Base-by-base conservation (phyloP, 192 early-diverging fungal genomes). In the Linnemannia hyalina region DNA sequence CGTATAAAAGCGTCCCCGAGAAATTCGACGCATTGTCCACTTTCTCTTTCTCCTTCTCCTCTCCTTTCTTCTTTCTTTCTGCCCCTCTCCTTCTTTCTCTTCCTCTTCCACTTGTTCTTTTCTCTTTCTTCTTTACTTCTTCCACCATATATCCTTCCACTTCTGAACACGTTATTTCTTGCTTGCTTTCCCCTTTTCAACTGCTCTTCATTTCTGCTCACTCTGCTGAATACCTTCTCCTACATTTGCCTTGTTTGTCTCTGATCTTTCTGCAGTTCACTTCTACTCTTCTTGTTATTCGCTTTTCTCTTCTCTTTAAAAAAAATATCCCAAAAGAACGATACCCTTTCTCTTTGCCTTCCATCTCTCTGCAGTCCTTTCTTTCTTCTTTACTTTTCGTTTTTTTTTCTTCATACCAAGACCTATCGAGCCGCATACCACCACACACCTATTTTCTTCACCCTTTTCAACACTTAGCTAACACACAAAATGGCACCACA, bases 401-500 rank as follows among this genome's bases (percentile, higher is more conserved):
- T 16, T 32, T 8, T 3, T 9, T 36, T 13, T n/a, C 20, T 13
- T n/a, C 20, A 41, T 10, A 35, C 22, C 36, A 40, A 9, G 10
- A 57, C 49, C 29, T 36, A 15, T 29, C 11, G 35, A 35, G 1
- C 35, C 35, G 35, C 1, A 35, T 35, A 1, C 1, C 23, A 20
- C 20, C 52, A n/a, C 20, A 57, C 36, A 18, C 74, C 6, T 35
- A 23, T 26, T 16, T 15, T 13, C 11, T 11, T 18, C 32, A 65
- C 74, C 15, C 32, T 44, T n/a, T 52, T 55, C 41, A 16, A 22
- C 36, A 22, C 7, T 20, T 29, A 23, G 41, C 9, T 75, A 13
- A 47, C 18, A 74, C n/a, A n/a, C 46, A 78, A 42, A 35, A 89
- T 89, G 88, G 84, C 88, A 29, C 81, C 88, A 29, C 75, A 88